Percentiles rank a stretch among this genome's conserved stretches.
Evolutionary conservation across 2,329 filamentous ascomycete genomes (phyloP).

Genomic region (Dothidotthia symphoricarpi): DNA sequence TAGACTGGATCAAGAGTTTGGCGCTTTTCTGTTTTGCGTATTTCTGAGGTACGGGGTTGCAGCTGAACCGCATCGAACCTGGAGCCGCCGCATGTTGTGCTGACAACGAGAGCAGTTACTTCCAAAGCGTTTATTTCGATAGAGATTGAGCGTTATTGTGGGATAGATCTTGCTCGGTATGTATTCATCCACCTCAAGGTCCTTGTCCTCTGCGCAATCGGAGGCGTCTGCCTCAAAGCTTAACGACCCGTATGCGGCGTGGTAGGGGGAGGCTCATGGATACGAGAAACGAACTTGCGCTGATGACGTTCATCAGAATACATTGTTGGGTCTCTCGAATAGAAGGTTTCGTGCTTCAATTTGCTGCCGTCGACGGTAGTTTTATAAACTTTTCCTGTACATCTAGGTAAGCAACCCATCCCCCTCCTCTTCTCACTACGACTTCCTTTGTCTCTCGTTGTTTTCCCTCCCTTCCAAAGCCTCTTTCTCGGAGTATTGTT

Average conservation of each 20-base stretch:
- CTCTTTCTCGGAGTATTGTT: background rate
- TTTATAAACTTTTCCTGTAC: conserved; percentile 12
- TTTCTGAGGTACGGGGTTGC: conserved; percentile 36
- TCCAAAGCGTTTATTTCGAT: conserved; percentile 24
- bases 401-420: conserved; percentile 32
- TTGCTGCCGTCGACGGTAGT: conserved; percentile 23
- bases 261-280: background rate
- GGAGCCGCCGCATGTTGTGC: conserved; percentile 12
- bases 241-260: background rate
- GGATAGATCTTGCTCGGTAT: conserved; percentile 31
- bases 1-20: conserved; percentile 45
- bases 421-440: conserved; percentile 1
- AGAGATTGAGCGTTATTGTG: conserved; percentile 23
- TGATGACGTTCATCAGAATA: conserved; percentile 23
- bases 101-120: conserved; percentile 30
- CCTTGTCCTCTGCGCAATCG: background rate
- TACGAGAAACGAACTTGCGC: background rate
- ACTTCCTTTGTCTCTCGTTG: conserved; percentile 1
- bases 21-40: conserved; percentile 35
- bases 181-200: conserved; percentile 8
- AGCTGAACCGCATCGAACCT: conserved; percentile 5
- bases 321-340: conserved; percentile 25
- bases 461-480: background rate
- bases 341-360: conserved; percentile 35
- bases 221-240: no score